Evolutionary conservation across 2,329 filamentous ascomycete species (phyloP).

Genomic region (Phoma sp.): DNA sequence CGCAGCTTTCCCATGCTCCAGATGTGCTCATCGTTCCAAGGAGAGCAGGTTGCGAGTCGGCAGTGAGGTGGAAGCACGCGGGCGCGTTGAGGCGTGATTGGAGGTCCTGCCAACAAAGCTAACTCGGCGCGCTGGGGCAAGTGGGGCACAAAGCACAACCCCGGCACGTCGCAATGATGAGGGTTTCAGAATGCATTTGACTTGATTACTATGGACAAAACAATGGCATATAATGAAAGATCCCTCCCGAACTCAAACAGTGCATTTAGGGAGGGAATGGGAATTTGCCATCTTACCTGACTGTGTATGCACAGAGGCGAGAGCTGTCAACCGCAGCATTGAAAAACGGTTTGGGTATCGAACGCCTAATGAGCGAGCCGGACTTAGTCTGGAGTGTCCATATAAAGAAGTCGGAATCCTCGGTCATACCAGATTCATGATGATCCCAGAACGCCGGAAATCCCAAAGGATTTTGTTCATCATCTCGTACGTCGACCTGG

Average conservation of each 20-base stretch:
- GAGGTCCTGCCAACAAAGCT: slow-evolving; percentile 10
- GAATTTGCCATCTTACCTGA: not conserved
- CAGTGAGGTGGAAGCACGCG: slow-evolving; percentile 30
- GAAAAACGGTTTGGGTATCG: slow-evolving; percentile 28
- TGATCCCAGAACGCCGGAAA: slow-evolving; percentile 26
- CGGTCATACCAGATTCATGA: slow-evolving; percentile 34
- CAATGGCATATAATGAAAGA: not conserved
- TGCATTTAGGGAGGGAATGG: too few species aligned
- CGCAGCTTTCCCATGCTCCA: slow-evolving; percentile 37
- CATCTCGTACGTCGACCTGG: not conserved
- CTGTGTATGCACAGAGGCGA: not conserved
- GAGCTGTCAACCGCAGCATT: not conserved
- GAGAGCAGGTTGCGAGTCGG: slow-evolving; percentile 26
- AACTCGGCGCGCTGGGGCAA: slow-evolving; percentile 7
- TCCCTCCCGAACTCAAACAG: not conserved
- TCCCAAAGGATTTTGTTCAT: not conserved
- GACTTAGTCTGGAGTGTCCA: slow-evolving; percentile 26
- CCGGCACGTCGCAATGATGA: not conserved
- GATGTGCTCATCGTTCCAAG: slow-evolving; percentile 22
- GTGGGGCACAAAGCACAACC: not conserved
- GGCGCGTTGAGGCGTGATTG: slow-evolving; percentile 25
- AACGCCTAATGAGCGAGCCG: slow-evolving; percentile 32
- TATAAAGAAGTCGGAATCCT: slow-evolving; percentile 7
- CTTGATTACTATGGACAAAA: not conserved
- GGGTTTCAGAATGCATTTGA: not conserved